A percentile compares a stretch with the other conserved stretches of the same genome.
phyloP scores from a whole-genome alignment of 108 stramenopile species.

The Skeletonema costatum region DNA sequence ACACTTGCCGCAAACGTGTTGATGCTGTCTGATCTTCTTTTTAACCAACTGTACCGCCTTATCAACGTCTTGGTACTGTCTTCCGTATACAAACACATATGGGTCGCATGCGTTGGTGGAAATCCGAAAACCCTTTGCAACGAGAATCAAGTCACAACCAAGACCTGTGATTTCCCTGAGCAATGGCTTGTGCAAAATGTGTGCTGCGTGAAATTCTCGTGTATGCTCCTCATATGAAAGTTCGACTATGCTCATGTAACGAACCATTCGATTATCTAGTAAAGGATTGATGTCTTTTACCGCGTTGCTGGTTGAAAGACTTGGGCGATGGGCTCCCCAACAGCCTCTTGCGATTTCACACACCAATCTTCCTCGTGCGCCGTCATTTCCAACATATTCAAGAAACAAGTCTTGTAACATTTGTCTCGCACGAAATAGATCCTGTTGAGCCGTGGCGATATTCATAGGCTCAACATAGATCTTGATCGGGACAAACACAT shows the following conservation, averaged over 20 bases:
- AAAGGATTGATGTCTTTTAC: constrained; percentile 4
- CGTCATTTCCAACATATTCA: background rate
- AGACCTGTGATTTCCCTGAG: background rate
- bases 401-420: background rate
- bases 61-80: constrained; percentile 2
- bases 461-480: background rate
- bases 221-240: background rate
- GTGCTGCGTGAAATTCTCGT: background rate
- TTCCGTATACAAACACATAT: constrained; percentile 7
- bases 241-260: constrained; percentile 10
- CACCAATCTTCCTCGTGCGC: constrained; percentile 6
- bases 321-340: background rate
- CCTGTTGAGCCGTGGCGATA: background rate
- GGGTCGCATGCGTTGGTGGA: constrained; percentile 8
- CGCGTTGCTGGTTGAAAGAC: background rate
- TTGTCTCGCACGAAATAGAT: background rate
- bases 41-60: constrained; percentile 8
- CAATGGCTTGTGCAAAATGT: background rate
- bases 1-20: background rate
- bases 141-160: background rate
- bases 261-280: background rate
- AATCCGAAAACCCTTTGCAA: background rate
- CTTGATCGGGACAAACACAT: background rate
- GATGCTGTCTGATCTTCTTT: background rate
- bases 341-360: constrained; percentile 6